Percentiles rank a stretch among this genome's conserved stretches.
These are phyloP conservation scores for Irpex rosettiformis DNA, from an alignment of 1,284 basidiomycete genomes.

Conservation along the genomic window DNA sequence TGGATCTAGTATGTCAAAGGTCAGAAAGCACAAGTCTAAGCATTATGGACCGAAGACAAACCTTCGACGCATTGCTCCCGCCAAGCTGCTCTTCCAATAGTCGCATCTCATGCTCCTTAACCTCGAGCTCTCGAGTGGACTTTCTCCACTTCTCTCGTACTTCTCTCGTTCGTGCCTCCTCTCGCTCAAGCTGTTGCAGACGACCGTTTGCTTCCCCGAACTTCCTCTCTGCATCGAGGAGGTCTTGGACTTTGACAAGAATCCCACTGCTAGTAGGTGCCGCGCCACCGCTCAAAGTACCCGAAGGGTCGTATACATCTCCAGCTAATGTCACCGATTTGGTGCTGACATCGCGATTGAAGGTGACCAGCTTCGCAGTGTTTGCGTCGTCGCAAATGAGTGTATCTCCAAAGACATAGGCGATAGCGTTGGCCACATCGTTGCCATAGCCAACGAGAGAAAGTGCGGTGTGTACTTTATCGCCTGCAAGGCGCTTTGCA, in stretches of 20 bases:
- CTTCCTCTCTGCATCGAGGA: slow-evolving; percentile 57
- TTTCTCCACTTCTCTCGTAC: slow-evolving; percentile 70
- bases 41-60: slow-evolving; percentile 34
- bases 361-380: slow-evolving; percentile 89
- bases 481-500: slow-evolving; percentile 75
- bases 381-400: slow-evolving; percentile 90
- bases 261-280: slow-evolving; percentile 76
- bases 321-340: slow-evolving; percentile 93
- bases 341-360: slow-evolving; percentile 63
- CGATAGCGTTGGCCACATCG: slow-evolving; percentile 87
- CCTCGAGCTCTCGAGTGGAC: slow-evolving; percentile 73
- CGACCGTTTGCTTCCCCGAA: slow-evolving; percentile 51
- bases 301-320: slow-evolving; percentile 96
- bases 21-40: neutral
- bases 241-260: slow-evolving; percentile 84
- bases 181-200: slow-evolving; percentile 55
- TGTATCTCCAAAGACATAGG: slow-evolving; percentile 92
- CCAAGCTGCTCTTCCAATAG: slow-evolving; percentile 85
- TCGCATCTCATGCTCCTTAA: slow-evolving; percentile 85
- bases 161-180: slow-evolving; percentile 52
- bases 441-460: slow-evolving; percentile 84
- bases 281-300: slow-evolving; percentile 91
- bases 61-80: slow-evolving; percentile 86
- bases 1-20: slow-evolving; percentile 54
- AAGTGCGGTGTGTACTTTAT: slow-evolving; percentile 84